phyloP scores from a whole-genome alignment of 257 asterid species.

The Solanum arcanum region DNA sequence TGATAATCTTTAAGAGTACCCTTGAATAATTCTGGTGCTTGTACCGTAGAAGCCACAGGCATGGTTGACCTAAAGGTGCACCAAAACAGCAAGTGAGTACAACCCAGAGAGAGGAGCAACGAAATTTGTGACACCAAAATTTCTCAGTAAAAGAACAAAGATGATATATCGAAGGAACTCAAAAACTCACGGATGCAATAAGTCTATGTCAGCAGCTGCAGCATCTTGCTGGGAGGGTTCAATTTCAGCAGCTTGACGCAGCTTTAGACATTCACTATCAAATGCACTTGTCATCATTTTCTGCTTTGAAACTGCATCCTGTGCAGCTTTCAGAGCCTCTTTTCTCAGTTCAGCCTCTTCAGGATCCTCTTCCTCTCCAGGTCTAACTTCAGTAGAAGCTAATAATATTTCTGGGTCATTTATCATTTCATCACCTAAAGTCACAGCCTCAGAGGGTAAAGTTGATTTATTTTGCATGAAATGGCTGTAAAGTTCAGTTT shows the following conservation, averaged over 20 bases:
- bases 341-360: slow-evolving; percentile 91
- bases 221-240: slow-evolving; percentile 64
- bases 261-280: slow-evolving; percentile 71
- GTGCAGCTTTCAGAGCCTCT: slow-evolving; percentile 98
- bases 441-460: slow-evolving; percentile 44
- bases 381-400: slow-evolving; percentile 47
- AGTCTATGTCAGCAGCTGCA: slow-evolving; percentile 64
- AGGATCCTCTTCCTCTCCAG: slow-evolving; percentile 64
- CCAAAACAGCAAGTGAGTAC: background rate
- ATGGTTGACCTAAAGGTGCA: slow-evolving; percentile 71
- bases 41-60: slow-evolving; percentile 93
- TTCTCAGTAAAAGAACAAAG: background rate
- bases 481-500: slow-evolving; percentile 97
- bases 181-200: slow-evolving; percentile 83
- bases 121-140: background rate
- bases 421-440: slow-evolving; percentile 35
- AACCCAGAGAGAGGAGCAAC: background rate
- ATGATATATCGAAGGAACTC: background rate
- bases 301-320: slow-evolving; percentile 99
- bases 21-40: slow-evolving; percentile 76
- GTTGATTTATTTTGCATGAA: slow-evolving; percentile 91
- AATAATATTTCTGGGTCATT: slow-evolving; percentile 38
- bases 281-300: slow-evolving; percentile 78
- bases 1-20: slow-evolving; percentile 94
- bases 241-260: slow-evolving; percentile 49